Percentiles rank a stretch among this genome's conserved stretches.
Conservation (phyloP, 2,329 filamentous ascomycete genomes). For the Apiospora kogelbergensis region DNA sequence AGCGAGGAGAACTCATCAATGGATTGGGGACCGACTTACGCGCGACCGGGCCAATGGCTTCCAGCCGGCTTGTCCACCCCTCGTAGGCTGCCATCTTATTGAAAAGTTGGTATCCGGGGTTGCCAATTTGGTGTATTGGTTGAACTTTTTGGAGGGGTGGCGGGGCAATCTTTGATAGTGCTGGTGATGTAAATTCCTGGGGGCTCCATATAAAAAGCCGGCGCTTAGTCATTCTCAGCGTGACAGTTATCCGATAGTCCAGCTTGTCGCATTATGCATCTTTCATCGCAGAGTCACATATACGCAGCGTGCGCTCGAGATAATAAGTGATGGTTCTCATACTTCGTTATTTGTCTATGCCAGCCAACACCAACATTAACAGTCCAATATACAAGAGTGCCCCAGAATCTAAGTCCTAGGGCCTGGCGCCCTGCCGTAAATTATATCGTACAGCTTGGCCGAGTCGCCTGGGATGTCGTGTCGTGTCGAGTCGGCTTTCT, state of each 20-base stretch:
- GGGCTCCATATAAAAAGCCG: not conserved
- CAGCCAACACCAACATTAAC: slow-evolving; percentile 11
- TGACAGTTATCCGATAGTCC: not conserved
- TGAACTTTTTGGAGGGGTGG: slow-evolving; percentile 12
- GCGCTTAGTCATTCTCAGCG: not conserved
- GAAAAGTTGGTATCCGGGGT: slow-evolving; percentile 7
- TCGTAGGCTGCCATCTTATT: slow-evolving; percentile 8
- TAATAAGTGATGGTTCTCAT: not conserved
- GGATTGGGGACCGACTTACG: not conserved
- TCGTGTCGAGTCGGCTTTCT: not conserved
- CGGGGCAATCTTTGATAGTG: slow-evolving; percentile 9
- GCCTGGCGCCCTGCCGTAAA: slow-evolving; percentile 8
- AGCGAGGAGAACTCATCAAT: not conserved
- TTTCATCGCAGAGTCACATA: too few species aligned
- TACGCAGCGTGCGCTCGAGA: not conserved
- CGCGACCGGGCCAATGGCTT: not conserved
- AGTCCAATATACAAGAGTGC: slow-evolving; percentile 15
- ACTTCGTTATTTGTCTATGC: slow-evolving; percentile 17
- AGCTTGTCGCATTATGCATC: not conserved
- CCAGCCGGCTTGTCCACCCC: not conserved
- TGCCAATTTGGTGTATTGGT: slow-evolving; percentile 2
- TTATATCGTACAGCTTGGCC: slow-evolving; percentile 15
- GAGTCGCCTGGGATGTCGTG: not conserved
- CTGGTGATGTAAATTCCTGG: not conserved
- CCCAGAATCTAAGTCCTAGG: not conserved